phyloP scores from a whole-genome alignment of 768 basidiomycete species.

The Trametes gibbosa region DNA sequence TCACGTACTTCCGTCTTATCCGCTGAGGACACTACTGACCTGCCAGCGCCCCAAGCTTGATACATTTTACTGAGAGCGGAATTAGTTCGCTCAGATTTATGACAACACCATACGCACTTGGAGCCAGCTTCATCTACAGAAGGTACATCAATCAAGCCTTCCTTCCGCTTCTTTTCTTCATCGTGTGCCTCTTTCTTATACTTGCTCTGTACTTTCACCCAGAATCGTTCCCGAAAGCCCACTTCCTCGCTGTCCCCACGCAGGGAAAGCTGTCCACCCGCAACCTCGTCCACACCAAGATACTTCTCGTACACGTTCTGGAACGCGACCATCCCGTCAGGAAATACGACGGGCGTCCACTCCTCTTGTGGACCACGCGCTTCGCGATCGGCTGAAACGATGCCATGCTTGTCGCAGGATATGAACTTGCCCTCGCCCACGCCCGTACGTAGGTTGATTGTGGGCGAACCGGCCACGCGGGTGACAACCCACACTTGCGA shows the following conservation, averaged over 20 bases:
- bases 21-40: constrained; percentile 61
- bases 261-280: constrained; percentile 74
- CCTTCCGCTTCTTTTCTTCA: constrained; percentile 52
- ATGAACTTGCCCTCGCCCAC: constrained; percentile 90
- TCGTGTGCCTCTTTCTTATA: constrained; percentile 79
- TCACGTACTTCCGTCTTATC: constrained; percentile 70
- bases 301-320: constrained; percentile 90
- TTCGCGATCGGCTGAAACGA: constrained; percentile 81
- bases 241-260: constrained; percentile 84
- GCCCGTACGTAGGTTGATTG: constrained; percentile 83
- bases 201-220: constrained; percentile 86
- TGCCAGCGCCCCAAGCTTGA: constrained; percentile 85
- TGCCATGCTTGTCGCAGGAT: constrained; percentile 81
- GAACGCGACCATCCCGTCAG: constrained; percentile 85
- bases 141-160: constrained; percentile 32
- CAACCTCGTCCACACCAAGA: constrained; percentile 80
- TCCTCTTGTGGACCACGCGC: constrained; percentile 93
- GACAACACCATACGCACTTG: constrained; percentile 54
- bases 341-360: constrained; percentile 81
- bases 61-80: constrained; percentile 51
- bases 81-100: neutral
- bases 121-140: constrained; percentile 68
- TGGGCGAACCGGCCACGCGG: constrained; percentile 77
- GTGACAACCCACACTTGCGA: constrained; percentile 92
- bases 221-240: constrained; percentile 83